phyloP scores from a whole-genome alignment of 306 rosid species.

The Fragaria nilgerrensis region DNA sequence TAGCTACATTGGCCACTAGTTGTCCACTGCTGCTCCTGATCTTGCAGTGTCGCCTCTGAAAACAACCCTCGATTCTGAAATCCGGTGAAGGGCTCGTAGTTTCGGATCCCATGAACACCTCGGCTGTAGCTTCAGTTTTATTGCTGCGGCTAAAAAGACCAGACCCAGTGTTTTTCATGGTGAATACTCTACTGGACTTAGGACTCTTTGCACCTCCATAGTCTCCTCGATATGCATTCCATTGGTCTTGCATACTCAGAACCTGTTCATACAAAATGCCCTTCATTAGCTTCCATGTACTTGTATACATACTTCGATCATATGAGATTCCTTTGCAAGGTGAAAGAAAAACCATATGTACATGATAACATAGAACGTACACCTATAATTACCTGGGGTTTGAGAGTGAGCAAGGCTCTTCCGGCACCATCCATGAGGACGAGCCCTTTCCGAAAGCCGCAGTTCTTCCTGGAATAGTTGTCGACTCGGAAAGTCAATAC shows the following conservation, averaged over 20 bases:
- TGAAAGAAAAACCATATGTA: neutral
- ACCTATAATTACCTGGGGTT: slow-evolving; percentile 34
- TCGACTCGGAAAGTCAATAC: slow-evolving; percentile 41
- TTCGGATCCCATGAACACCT: slow-evolving; percentile 27
- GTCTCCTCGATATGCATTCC: slow-evolving; percentile 46
- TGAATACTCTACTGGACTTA: slow-evolving; percentile 31
- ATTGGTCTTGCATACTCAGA: slow-evolving; percentile 36
- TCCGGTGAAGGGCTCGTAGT: slow-evolving; percentile 19
- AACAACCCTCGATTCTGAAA: slow-evolving; percentile 45
- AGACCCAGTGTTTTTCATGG: slow-evolving; percentile 35
- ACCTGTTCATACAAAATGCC: slow-evolving; percentile 24
- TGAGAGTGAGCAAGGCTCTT: slow-evolving; percentile 41
- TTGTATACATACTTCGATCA: neutral
- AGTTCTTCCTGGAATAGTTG: slow-evolving; percentile 40
- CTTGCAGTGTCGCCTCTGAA: slow-evolving; percentile 39
- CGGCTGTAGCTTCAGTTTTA: slow-evolving; percentile 23
- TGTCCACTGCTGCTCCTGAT: slow-evolving; percentile 27
- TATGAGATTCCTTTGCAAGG: neutral
- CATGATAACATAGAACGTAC: neutral
- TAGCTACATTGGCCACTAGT: slow-evolving; percentile 39
- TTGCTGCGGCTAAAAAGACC: slow-evolving; percentile 18
- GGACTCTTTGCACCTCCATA: slow-evolving; percentile 13
- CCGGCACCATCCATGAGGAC: slow-evolving; percentile 57
- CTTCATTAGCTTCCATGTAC: neutral
- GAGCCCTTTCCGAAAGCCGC: slow-evolving; percentile 29